These are phyloP conservation scores for Physocladia obscura DNA, from an alignment of 192 early-diverging fungal genomes.

Conservation along the genomic window DNA sequence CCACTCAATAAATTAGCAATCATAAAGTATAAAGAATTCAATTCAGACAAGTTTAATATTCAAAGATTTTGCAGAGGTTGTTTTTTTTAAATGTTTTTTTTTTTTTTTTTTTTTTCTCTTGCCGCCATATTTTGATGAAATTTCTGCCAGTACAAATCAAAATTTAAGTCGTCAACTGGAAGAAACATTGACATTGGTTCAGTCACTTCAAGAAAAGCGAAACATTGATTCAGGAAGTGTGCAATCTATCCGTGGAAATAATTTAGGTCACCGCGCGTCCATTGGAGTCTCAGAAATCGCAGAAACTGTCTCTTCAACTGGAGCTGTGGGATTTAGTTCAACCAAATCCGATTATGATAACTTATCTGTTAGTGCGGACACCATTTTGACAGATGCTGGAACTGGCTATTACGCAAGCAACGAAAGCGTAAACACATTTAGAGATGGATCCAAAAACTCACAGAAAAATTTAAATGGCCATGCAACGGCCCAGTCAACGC, in stretches of 20 bases:
- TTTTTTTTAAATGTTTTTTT: not conserved
- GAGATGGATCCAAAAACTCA: no score
- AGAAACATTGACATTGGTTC: conserved; percentile 19
- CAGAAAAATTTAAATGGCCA: not conserved
- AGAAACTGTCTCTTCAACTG: conserved; percentile 3
- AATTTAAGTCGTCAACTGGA: conserved; percentile 29
- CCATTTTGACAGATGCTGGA: not conserved
- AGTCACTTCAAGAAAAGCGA: not conserved
- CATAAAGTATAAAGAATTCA: no score
- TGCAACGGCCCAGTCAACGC: conserved; percentile 3
- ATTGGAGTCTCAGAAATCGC: not conserved
- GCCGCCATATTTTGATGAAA: not conserved
- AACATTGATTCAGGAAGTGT: not conserved
- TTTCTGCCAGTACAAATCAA: conserved; percentile 29
- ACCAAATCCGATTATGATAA: not conserved
- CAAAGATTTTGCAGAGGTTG: no score
- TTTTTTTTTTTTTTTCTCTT: not conserved
- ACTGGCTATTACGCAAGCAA: not conserved
- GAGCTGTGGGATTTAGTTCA: conserved; percentile 1
- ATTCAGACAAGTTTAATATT: no score
- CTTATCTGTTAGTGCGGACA: conserved; percentile 2
- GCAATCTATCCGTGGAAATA: not conserved
- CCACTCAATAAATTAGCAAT: no score
- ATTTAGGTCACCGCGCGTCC: not conserved
- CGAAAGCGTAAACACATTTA: conserved; percentile 13